Conservation (phyloP, 345 rosid species). For the Luvunga scandens region DNA sequence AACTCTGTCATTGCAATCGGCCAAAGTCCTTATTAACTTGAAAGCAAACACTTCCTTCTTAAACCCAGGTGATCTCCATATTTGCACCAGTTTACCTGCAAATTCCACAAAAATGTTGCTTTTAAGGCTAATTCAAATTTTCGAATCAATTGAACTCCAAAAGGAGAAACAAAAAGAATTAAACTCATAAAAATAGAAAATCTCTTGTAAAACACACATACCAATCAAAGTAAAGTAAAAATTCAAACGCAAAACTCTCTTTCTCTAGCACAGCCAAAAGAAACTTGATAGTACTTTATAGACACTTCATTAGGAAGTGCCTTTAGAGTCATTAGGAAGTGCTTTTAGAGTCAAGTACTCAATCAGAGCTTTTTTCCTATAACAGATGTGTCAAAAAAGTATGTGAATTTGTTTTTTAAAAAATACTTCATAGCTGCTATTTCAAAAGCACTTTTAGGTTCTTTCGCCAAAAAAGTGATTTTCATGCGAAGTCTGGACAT, state of each 20-base stretch:
- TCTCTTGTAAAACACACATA: background rate
- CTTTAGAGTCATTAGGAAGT: background rate
- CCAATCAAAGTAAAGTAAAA: background rate
- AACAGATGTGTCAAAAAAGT: background rate
- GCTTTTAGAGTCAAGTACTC: background rate
- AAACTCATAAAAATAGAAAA: background rate
- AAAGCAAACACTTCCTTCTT: constrained; percentile 69
- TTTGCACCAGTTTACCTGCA: constrained; percentile 75
- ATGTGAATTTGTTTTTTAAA: background rate
- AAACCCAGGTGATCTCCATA: constrained; percentile 89
- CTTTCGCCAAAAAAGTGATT: background rate
- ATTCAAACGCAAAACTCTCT: background rate
- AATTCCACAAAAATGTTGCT: background rate
- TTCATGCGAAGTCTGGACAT: background rate
- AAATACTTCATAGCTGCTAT: background rate
- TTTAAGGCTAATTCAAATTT: background rate
- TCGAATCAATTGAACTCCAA: background rate
- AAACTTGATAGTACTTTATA: background rate
- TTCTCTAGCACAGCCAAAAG: background rate
- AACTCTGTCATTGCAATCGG: constrained; percentile 69
- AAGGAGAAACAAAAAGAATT: background rate
- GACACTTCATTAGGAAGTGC: background rate
- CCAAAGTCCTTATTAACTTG: constrained; percentile 69
- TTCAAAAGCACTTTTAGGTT: background rate
- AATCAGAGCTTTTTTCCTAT: background rate